Evolutionary conservation across 177 flowering plant genomes (phyloP).

Genomic region (Telopea speciosissima): DNA sequence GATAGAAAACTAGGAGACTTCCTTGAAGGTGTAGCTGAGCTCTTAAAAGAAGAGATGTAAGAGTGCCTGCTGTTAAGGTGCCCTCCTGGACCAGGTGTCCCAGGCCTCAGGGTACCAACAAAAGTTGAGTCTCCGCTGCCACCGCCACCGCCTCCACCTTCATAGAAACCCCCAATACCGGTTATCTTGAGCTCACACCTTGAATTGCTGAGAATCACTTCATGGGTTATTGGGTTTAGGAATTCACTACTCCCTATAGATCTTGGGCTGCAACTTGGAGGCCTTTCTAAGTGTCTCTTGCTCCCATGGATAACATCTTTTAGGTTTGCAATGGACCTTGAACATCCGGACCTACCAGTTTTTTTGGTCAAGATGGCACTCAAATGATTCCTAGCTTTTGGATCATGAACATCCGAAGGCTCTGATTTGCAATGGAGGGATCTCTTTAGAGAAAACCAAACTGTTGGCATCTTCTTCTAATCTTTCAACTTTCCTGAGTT

Average conservation of each 20-base stretch:
- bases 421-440: constrained; percentile 82
- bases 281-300: constrained; percentile 68
- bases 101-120: constrained; percentile 47
- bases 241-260: constrained; percentile 96
- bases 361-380: constrained; percentile 53
- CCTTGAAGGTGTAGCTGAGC: constrained; percentile 37
- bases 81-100: constrained; percentile 84
- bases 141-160: constrained; percentile 11
- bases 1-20: constrained; percentile 30
- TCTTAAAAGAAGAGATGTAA: constrained; percentile 40
- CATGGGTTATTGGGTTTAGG: constrained; percentile 84
- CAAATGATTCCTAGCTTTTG: constrained; percentile 45
- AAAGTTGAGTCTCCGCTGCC: constrained; percentile 29
- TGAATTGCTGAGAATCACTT: constrained; percentile 72
- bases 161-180: constrained; percentile 44
- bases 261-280: constrained; percentile 84
- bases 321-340: constrained; percentile 91
- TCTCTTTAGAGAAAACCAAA: constrained; percentile 80
- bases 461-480: constrained; percentile 52
- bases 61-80: constrained; percentile 53
- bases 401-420: constrained; percentile 80
- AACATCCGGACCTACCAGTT: constrained; percentile 76
- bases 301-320: constrained; percentile 93
- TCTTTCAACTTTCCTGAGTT: constrained; percentile 3
- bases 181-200: constrained; percentile 87